A percentile compares a stretch with the other conserved stretches of the same genome.
Evolutionary conservation across 345 rosid species (phyloP).

Genomic region (Nephelium lappaceum): DNA sequence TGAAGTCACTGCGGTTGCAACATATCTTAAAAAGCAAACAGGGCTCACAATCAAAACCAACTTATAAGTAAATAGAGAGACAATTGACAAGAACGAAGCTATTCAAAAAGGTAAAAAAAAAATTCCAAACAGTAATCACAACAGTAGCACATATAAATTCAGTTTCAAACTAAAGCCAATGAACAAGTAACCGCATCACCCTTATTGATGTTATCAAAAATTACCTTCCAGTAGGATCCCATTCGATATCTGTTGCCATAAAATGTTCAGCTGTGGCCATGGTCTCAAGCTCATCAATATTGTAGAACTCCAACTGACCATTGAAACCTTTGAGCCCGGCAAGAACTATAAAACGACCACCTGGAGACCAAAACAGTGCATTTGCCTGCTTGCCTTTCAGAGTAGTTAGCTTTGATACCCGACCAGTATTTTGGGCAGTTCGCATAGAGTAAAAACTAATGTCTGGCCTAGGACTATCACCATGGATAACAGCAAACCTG

Average conservation of each 20-base stretch:
- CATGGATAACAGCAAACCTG: conserved; percentile 91
- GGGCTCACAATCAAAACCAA: conserved; percentile 10
- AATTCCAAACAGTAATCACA: neutral
- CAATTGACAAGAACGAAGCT: neutral
- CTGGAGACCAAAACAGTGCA: conserved; percentile 98
- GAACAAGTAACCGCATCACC: neutral
- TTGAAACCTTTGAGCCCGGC: conserved; percentile 95
- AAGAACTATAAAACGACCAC: conserved; percentile 73
- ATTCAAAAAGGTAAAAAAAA: neutral
- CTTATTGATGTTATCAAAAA: neutral
- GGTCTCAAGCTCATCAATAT: conserved; percentile 91
- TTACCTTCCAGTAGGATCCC: conserved; percentile 99
- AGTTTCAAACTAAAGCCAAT: neutral
- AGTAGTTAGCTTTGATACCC: conserved; percentile 79
- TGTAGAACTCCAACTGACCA: conserved; percentile 90
- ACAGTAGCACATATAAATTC: neutral
- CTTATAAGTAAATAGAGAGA: neutral
- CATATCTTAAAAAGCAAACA: conserved; percentile 51
- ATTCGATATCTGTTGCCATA: conserved; percentile 89
- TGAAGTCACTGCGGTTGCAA: conserved; percentile 86
- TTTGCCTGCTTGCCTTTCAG: conserved; percentile 92
- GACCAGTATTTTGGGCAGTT: conserved; percentile 55
- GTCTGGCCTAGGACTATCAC: conserved; percentile 93
- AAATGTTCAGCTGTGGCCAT: conserved; percentile 94
- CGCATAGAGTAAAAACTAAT: conserved; percentile 89